phyloP scores from a whole-genome alignment of 2,329 filamentous ascomycete species.

The Paraphaeosphaeria sporulosa region DNA sequence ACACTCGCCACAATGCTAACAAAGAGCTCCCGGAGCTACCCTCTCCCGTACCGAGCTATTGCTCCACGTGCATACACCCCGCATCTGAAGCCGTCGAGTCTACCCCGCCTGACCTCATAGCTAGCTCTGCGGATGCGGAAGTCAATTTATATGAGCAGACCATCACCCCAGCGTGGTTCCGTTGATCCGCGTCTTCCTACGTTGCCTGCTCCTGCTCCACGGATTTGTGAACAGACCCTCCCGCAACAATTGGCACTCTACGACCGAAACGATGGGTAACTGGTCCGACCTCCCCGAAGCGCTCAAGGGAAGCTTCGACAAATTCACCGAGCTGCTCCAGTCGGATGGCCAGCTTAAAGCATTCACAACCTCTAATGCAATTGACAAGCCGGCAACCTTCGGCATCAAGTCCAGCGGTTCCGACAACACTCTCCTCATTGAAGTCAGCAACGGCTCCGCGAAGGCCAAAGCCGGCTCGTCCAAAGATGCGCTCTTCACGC shows the following conservation, averaged over 20 bases:
- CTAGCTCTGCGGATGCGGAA: conserved; percentile 22
- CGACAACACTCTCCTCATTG: conserved; percentile 44
- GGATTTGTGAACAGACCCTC: neutral
- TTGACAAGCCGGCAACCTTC: conserved; percentile 43
- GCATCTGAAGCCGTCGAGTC: conserved; percentile 22
- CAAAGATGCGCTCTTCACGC: conserved; percentile 48
- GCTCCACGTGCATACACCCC: conserved; percentile 38
- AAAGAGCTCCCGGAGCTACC: conserved; percentile 15
- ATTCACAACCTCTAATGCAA: conserved; percentile 45
- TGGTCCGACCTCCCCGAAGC: conserved; percentile 46
- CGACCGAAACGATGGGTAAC: conserved; percentile 30
- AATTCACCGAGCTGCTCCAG: conserved; percentile 41
- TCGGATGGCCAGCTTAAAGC: conserved; percentile 46
- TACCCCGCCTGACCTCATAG: conserved; percentile 41
- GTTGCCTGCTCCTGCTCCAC: neutral
- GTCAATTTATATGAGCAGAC: conserved; percentile 19
- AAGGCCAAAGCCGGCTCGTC: conserved; percentile 36
- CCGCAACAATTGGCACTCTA: neutral
- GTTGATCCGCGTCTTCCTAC: neutral
- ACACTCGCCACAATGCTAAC: conserved; percentile 14
- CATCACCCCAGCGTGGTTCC: neutral
- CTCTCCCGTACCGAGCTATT: conserved; percentile 20
- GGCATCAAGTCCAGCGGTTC: conserved; percentile 46
- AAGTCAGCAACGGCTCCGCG: conserved; percentile 40
- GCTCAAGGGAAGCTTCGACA: conserved; percentile 40